These are phyloP conservation scores for Moniliophthora roreri DNA, from an alignment of 1,284 basidiomycete genomes.

Conservation along the genomic window DNA sequence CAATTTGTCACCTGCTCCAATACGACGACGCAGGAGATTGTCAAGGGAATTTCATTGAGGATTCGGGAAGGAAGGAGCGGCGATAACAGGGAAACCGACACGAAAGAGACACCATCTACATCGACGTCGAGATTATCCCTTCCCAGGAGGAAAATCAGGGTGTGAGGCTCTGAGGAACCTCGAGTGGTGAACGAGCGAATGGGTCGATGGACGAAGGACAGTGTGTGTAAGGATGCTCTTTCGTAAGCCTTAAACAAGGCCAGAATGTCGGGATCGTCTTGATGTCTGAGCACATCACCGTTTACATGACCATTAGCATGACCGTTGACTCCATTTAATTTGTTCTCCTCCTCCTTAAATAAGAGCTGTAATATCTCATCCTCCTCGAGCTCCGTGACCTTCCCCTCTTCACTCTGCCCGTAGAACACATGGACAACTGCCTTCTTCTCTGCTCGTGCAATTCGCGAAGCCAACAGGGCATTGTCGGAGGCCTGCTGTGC, in stretches of 20 bases:
- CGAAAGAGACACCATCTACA: constrained; percentile 62
- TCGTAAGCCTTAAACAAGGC: constrained; percentile 60
- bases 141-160: constrained; percentile 74
- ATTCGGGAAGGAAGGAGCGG: constrained; percentile 74
- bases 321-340: constrained; percentile 27
- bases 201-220: constrained; percentile 61
- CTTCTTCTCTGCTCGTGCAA: constrained; percentile 58
- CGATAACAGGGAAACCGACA: constrained; percentile 72
- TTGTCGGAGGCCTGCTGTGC: constrained; percentile 73
- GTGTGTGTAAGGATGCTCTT: constrained; percentile 60
- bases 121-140: constrained; percentile 42
- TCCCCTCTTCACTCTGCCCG: constrained; percentile 28
- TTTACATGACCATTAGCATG: constrained; percentile 29
- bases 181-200: constrained; percentile 48
- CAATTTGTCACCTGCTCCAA: constrained; percentile 80
- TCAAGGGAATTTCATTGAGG: constrained; percentile 61
- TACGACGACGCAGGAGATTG: constrained; percentile 75
- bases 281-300: constrained; percentile 12
- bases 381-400: constrained; percentile 50
- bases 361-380: constrained; percentile 62
- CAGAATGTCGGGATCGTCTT: constrained; percentile 24
- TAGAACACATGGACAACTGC: constrained; percentile 85
- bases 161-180: constrained; percentile 56
- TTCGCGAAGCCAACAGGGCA: constrained; percentile 66
- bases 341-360: constrained; percentile 29